Evolutionary conservation across 345 rosid genomes (phyloP).

Genomic region (Microcos paniculata): DNA sequence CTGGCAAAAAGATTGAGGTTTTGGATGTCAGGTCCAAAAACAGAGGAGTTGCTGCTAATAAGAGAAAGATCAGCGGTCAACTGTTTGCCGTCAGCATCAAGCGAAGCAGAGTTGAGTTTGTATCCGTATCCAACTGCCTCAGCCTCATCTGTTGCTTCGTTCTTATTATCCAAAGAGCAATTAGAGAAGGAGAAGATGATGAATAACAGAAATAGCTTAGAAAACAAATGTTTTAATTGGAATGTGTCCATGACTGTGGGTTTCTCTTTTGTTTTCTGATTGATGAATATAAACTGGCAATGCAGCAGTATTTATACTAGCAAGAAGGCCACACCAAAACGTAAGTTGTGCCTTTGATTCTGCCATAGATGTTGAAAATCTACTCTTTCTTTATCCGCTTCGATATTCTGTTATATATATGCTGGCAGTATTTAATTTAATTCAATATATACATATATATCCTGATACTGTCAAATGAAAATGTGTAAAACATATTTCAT

Average conservation of each 20-base stretch:
- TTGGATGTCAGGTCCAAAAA: slow-evolving; percentile 49
- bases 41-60: slow-evolving; percentile 40
- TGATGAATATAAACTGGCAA: too few species aligned
- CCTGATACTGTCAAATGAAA: too few species aligned
- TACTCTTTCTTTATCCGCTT: too few species aligned
- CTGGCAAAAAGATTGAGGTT: slow-evolving; percentile 45
- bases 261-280: too few species aligned
- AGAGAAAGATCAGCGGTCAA: slow-evolving; percentile 50
- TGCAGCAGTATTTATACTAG: not conserved
- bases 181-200: not conserved
- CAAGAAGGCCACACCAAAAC: not conserved
- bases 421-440: too few species aligned
- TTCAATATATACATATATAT: too few species aligned
- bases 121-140: slow-evolving; percentile 52
- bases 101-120: slow-evolving; percentile 36
- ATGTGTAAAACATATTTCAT: too few species aligned
- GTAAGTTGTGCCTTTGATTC: not conserved
- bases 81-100: slow-evolving; percentile 23
- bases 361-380: too few species aligned
- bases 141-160: not conserved
- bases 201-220: not conserved
- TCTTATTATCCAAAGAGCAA: too few species aligned
- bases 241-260: not conserved
- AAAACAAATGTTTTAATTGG: not conserved
- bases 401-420: too few species aligned